Evolutionary conservation across 1,139 yeast species (phyloP).

Genomic region (Taphrina betulina): DNA sequence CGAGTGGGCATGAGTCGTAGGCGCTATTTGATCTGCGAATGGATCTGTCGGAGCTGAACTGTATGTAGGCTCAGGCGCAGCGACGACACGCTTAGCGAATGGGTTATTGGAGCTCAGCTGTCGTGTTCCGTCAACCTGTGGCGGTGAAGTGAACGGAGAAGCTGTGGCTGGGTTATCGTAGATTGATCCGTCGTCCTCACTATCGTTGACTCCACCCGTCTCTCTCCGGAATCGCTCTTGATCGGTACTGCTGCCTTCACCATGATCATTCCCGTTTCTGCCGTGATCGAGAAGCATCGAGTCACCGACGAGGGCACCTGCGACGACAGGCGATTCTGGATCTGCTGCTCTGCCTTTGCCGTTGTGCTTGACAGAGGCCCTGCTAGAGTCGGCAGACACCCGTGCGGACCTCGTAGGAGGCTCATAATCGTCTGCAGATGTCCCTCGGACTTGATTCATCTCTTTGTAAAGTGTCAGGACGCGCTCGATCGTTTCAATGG

Average conservation of each 20-base stretch:
- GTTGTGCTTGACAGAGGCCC: background rate
- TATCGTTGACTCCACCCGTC: background rate
- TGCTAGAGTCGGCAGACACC: slow-evolving; percentile 7
- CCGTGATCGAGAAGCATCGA: background rate
- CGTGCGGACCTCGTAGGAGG: too few species aligned
- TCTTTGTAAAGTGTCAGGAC: slow-evolving; percentile 13
- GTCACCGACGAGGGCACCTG: too few species aligned
- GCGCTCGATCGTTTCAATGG: slow-evolving; percentile 16
- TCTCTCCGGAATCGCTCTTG: background rate
- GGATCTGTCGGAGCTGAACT: background rate
- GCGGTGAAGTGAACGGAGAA: background rate
- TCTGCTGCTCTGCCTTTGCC: background rate
- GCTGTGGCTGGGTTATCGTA: background rate
- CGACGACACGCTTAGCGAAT: background rate
- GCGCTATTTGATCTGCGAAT: background rate
- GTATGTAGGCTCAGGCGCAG: background rate
- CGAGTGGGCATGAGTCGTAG: too few species aligned
- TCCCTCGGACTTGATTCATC: too few species aligned
- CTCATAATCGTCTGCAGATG: too few species aligned
- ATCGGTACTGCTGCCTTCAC: background rate
- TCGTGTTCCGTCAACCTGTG: too few species aligned
- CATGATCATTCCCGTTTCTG: background rate
- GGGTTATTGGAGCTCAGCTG: slow-evolving; percentile 10
- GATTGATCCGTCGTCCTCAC: background rate
- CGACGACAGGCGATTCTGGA: too few species aligned